These are phyloP conservation scores for Epithele typhae DNA, from an alignment of 768 basidiomycete genomes.

Conservation along the genomic window DNA sequence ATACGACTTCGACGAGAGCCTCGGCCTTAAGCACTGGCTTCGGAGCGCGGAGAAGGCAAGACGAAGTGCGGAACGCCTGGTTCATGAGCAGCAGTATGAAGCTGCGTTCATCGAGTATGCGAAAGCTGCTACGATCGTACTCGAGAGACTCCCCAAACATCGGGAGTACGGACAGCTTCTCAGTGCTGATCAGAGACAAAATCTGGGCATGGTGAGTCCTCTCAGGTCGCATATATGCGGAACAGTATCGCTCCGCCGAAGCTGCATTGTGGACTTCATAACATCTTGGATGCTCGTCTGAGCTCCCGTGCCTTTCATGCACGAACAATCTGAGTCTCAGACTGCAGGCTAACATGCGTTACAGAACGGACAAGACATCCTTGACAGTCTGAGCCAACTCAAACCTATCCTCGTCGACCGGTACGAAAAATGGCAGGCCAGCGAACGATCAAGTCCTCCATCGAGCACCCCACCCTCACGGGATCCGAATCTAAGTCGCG, in stretches of 20 bases:
- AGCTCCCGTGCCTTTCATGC: too few relatives aligned
- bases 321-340: too few relatives aligned
- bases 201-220: constrained; percentile 60
- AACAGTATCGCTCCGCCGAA: too few relatives aligned
- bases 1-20: constrained; percentile 51
- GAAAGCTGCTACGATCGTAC: constrained; percentile 69
- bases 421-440: constrained; percentile 53
- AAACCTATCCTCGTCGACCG: constrained; percentile 61
- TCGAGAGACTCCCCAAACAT: constrained; percentile 75
- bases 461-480: constrained; percentile 14
- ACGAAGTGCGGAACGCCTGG: constrained; percentile 45
- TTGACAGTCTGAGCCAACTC: constrained; percentile 59
- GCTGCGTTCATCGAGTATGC: constrained; percentile 70
- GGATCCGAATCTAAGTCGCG: constrained; percentile 18
- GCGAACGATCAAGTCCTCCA: constrained; percentile 5
- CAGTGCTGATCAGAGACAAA: constrained; percentile 54
- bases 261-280: too few relatives aligned
- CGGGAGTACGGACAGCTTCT: constrained; percentile 57
- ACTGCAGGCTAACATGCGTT: not conserved
- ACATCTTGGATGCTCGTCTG: too few relatives aligned
- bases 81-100: constrained; percentile 55
- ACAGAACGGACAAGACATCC: constrained; percentile 73
- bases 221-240: not conserved
- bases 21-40: constrained; percentile 63
- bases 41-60: constrained; percentile 61